Conservation (phyloP, 2,329 filamentous ascomycete genomes). For the Paramyrothecium sp. region DNA sequence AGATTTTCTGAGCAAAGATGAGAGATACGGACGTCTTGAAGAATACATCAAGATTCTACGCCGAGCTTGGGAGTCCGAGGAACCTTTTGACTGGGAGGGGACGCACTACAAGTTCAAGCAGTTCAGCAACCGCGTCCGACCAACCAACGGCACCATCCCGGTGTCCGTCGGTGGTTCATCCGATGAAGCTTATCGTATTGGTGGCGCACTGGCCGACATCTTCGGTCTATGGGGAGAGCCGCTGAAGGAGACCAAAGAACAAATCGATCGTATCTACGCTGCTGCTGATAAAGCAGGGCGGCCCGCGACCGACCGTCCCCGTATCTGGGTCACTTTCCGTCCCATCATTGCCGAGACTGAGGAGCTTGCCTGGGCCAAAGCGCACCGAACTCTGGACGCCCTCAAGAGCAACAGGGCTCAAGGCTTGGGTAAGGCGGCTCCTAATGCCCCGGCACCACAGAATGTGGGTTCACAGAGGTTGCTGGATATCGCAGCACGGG, state of each 20-base stretch:
- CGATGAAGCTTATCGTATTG: conserved; percentile 57
- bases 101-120: conserved; percentile 59
- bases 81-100: conserved; percentile 61
- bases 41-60: conserved; percentile 62
- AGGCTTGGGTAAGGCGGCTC: conserved; percentile 24
- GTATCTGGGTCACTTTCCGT: conserved; percentile 65
- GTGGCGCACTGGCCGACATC: conserved; percentile 58
- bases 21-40: conserved; percentile 57
- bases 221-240: conserved; percentile 65
- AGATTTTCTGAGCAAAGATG: conserved; percentile 56
- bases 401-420: conserved; percentile 42
- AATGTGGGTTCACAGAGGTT: conserved; percentile 59
- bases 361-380: conserved; percentile 61
- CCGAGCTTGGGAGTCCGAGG: conserved; percentile 54
- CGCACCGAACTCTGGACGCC: conserved; percentile 52
- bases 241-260: conserved; percentile 61
- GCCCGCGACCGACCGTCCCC: conserved; percentile 41
- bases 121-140: conserved; percentile 53
- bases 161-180: conserved; percentile 61
- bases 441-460: conserved; percentile 37
- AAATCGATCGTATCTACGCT: conserved; percentile 59
- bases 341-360: conserved; percentile 61
- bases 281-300: conserved; percentile 58
- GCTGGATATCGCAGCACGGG: conserved; percentile 53
- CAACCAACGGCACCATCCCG: conserved; percentile 47